These are phyloP conservation scores for Exophiala sp. DNA, from an alignment of 2,329 filamentous ascomycete species.

Conservation along the genomic window DNA sequence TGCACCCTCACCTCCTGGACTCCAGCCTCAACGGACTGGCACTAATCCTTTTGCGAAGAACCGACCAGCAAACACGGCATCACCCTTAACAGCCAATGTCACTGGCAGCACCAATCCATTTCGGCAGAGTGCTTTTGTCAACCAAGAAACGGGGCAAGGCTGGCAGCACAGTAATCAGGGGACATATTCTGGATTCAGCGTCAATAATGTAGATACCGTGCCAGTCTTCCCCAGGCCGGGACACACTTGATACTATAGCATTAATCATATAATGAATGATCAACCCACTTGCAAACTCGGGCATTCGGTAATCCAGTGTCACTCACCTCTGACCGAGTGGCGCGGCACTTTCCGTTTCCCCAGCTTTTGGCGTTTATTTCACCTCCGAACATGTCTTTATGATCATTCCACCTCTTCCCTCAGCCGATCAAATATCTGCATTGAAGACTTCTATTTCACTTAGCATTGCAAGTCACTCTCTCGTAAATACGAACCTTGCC, in stretches of 20 bases:
- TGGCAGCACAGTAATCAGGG: constrained; percentile 79
- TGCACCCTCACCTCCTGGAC: constrained; percentile 32
- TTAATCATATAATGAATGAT: constrained; percentile 13
- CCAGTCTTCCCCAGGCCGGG: constrained; percentile 82
- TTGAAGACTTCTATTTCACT: too few species aligned
- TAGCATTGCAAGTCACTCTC: too few species aligned
- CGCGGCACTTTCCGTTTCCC: too few species aligned
- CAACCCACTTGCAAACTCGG: neutral
- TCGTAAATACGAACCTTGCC: too few species aligned
- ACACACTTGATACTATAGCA: constrained; percentile 32
- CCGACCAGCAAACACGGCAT: constrained; percentile 40
- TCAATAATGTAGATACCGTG: constrained; percentile 75
- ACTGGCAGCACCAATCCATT: constrained; percentile 95
- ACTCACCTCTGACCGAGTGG: too few species aligned
- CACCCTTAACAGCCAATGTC: constrained; percentile 65
- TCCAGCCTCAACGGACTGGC: constrained; percentile 61
- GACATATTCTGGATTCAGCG: constrained; percentile 69
- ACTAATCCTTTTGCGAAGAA: constrained; percentile 69
- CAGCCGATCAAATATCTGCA: too few species aligned
- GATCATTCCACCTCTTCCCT: too few species aligned
- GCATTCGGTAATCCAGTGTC: neutral
- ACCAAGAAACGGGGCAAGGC: constrained; percentile 79
- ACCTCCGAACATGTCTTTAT: too few species aligned
- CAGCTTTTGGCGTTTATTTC: too few species aligned
- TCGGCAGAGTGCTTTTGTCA: constrained; percentile 83